These are phyloP conservation scores for Arthrobotrys musiformis DNA, from an alignment of 2,329 filamentous ascomycete species.

Conservation along the genomic window DNA sequence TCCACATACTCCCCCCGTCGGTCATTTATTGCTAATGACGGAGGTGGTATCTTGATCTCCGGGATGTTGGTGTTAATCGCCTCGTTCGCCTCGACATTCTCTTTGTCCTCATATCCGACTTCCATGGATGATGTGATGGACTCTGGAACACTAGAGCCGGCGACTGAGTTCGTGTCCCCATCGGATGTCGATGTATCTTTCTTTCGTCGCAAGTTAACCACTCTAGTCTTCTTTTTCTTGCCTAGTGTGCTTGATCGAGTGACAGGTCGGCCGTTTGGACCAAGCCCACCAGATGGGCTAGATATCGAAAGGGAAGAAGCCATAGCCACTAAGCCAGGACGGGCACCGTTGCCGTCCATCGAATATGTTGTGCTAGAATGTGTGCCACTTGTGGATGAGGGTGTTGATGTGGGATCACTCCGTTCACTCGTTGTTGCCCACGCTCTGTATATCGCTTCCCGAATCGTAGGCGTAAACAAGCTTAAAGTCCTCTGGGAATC, in stretches of 20 bases:
- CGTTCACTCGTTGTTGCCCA: slow-evolving; percentile 77
- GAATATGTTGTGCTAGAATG: slow-evolving; percentile 73
- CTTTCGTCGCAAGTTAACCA: slow-evolving; percentile 80
- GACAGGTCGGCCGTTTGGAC: slow-evolving; percentile 54
- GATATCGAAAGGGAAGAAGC: slow-evolving; percentile 49
- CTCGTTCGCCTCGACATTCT: slow-evolving; percentile 45
- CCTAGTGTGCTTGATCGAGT: slow-evolving; percentile 72
- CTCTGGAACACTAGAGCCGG: slow-evolving; percentile 48
- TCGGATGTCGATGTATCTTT: slow-evolving; percentile 61
- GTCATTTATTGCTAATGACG: slow-evolving; percentile 26
- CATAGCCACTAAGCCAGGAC: slow-evolving; percentile 64
- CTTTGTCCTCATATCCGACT: slow-evolving; percentile 66
- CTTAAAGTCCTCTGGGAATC: slow-evolving; percentile 91
- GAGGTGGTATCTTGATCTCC: slow-evolving; percentile 55
- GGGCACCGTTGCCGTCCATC: slow-evolving; percentile 74
- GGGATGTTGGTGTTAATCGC: slow-evolving; percentile 51
- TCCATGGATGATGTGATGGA: slow-evolving; percentile 68
- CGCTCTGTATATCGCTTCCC: slow-evolving; percentile 88
- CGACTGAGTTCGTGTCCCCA: slow-evolving; percentile 42
- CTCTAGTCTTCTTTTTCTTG: slow-evolving; percentile 80
- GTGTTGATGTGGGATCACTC: slow-evolving; percentile 56
- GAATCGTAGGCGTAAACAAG: slow-evolving; percentile 88
- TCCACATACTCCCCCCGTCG: slow-evolving; percentile 49
- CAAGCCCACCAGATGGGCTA: slow-evolving; percentile 45
- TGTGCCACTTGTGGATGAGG: slow-evolving; percentile 62